Evolutionary conservation across 2,329 filamentous ascomycete genomes (phyloP), one percentile per base, ranked within the genome.

Genomic region (Talaromyces sp.): DNA sequence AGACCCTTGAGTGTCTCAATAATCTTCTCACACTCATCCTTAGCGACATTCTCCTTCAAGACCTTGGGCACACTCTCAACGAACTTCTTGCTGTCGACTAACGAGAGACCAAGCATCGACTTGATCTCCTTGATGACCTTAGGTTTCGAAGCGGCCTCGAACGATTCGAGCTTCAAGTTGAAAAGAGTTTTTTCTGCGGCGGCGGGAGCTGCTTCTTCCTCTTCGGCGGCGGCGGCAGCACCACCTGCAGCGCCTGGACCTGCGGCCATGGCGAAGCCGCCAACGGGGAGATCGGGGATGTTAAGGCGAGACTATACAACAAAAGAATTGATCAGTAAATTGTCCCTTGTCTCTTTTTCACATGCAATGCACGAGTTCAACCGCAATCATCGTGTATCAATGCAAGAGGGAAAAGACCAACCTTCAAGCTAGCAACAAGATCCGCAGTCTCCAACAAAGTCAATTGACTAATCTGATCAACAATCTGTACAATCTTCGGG

Each of bases 81-180:
- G 76, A 99, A 99, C 85, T 99, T 99, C 90, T 99, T 99, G 83
- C 92, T 96, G 82, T 99, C 95, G 72, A 99, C 96, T 83, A 99
- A 86, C 78, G 91, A 96, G 77, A 99, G 82, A 51, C 95, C 95
- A 67, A 99, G 84, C 88, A 99, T 86, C 75, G 88, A 89, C 89
- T 99, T 99, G 84, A 99, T 87, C 85, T 99, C 95, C 88, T 99
- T 99, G 86, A 99, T 99, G 74, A 99, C 85, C 90, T 99, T 99
- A 74, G 96, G 93, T 86, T 99, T 99, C 70, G 94, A 84, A 60
- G 82, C 85, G 31, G 93, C 85, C 62, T 99, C 96, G 78, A 98
- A 96, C 40, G 90, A 90, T 80, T 91, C 86, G 69, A 99, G 89
- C 84, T 97, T 98, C 70, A 99, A 82, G 79, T 91, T 97, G 86